phyloP scores from a whole-genome alignment of 2,329 filamentous ascomycete species.

The Mycosphaerella arachidis region DNA sequence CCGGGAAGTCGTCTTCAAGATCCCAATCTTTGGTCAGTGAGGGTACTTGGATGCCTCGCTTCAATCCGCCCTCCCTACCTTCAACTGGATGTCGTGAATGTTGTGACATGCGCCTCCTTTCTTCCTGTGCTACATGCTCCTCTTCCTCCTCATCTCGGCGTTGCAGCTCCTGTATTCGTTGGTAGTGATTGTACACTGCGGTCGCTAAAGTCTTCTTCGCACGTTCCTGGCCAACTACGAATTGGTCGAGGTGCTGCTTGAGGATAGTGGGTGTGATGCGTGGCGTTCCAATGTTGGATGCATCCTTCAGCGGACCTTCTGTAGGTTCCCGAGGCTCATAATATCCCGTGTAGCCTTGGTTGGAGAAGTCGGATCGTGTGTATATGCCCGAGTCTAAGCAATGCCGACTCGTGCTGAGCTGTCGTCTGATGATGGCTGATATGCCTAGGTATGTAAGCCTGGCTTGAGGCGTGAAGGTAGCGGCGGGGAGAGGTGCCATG shows the following conservation, averaged over 20 bases:
- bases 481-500: conserved; percentile 17
- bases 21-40: conserved; percentile 30
- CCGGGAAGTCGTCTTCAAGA: conserved; percentile 56
- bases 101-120: conserved; percentile 60
- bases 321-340: conserved; percentile 62
- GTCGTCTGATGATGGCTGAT: conserved; percentile 30
- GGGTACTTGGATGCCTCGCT: conserved; percentile 31
- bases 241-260: conserved; percentile 89
- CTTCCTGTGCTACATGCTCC: conserved; percentile 65
- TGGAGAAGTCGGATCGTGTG: conserved; percentile 58
- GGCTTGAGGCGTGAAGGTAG: conserved; percentile 35
- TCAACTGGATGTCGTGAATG: conserved; percentile 68
- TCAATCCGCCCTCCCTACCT: conserved; percentile 49
- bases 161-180: conserved; percentile 72
- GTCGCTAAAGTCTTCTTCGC: conserved; percentile 91
- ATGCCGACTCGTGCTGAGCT: conserved; percentile 31
- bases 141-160: conserved; percentile 75
- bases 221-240: conserved; percentile 91
- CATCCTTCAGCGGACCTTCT: conserved; percentile 57
- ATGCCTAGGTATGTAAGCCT: conserved; percentile 40
- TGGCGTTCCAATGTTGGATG: conserved; percentile 54
- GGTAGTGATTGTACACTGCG: conserved; percentile 95
- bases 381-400: conserved; percentile 46
- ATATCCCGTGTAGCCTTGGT: conserved; percentile 57
- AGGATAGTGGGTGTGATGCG: conserved; percentile 61